phyloP scores from a whole-genome alignment of 495 filamentous ascomycete species.

The Annulohypoxylon stygium region DNA sequence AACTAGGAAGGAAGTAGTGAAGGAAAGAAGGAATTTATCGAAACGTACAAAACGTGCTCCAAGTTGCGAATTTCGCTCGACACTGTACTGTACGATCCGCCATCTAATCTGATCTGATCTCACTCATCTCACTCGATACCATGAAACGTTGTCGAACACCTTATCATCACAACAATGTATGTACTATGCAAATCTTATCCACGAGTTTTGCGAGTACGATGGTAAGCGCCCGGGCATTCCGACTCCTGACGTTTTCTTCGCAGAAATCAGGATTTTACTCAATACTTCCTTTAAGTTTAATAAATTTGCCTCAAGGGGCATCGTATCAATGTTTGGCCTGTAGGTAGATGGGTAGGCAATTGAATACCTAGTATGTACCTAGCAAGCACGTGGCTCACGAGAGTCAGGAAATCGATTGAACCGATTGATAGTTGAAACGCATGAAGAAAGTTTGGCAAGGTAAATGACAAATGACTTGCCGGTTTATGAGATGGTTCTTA shows the following conservation, averaged over 20 bases:
- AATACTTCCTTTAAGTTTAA: background rate
- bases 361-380: too few species aligned
- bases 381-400: too few species aligned
- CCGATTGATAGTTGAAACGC: background rate
- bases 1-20: background rate
- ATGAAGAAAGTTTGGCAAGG: background rate
- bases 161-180: background rate
- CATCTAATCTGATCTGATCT: constrained; percentile 27
- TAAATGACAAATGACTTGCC: background rate
- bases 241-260: background rate
- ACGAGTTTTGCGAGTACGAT: background rate
- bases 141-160: background rate
- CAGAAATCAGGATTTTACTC: background rate
- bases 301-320: background rate
- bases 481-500: background rate
- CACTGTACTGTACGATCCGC: constrained; percentile 1
- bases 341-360: background rate
- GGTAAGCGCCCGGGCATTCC: background rate
- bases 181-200: background rate
- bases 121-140: constrained; percentile 3
- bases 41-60: background rate
- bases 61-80: background rate
- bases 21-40: background rate
- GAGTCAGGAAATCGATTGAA: too few species aligned
- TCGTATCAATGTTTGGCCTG: background rate